phyloP scores from a whole-genome alignment of 2,329 filamentous ascomycete species.

The Diaporthe sp. region DNA sequence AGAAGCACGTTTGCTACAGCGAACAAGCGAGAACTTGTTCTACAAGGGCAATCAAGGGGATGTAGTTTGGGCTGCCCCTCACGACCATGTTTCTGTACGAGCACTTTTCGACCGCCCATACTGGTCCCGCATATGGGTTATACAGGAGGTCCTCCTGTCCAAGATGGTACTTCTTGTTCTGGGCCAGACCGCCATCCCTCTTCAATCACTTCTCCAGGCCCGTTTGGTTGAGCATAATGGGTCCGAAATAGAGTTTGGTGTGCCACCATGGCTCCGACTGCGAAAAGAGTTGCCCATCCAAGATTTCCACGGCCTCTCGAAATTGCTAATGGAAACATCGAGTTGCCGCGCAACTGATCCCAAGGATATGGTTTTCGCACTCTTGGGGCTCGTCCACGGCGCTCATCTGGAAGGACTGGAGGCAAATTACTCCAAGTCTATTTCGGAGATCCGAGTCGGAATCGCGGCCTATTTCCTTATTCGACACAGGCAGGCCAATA shows the following conservation, averaged over 20 bases:
- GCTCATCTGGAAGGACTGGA: neutral
- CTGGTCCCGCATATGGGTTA: constrained; percentile 1
- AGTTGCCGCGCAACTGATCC: neutral
- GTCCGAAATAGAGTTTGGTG: neutral
- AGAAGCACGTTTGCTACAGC: neutral
- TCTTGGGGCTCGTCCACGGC: neutral
- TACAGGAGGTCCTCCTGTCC: neutral
- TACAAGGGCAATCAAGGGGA: neutral
- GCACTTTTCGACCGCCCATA: neutral
- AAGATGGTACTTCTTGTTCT: neutral
- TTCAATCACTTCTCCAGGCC: neutral
- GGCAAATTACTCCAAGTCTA: neutral
- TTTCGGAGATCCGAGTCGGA: neutral
- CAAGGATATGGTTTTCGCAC: neutral
- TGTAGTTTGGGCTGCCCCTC: neutral
- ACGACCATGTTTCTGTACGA: neutral
- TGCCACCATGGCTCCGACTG: neutral
- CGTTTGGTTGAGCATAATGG: neutral
- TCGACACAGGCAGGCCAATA: neutral
- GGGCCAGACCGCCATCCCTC: neutral
- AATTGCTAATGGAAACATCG: neutral
- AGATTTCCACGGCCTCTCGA: neutral
- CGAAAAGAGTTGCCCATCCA: neutral
- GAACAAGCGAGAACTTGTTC: neutral
- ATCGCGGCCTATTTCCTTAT: constrained; percentile 4